These are phyloP conservation scores for Cladosporium sp. DNA, from an alignment of 2,329 filamentous ascomycete species.

Conservation along the genomic window DNA sequence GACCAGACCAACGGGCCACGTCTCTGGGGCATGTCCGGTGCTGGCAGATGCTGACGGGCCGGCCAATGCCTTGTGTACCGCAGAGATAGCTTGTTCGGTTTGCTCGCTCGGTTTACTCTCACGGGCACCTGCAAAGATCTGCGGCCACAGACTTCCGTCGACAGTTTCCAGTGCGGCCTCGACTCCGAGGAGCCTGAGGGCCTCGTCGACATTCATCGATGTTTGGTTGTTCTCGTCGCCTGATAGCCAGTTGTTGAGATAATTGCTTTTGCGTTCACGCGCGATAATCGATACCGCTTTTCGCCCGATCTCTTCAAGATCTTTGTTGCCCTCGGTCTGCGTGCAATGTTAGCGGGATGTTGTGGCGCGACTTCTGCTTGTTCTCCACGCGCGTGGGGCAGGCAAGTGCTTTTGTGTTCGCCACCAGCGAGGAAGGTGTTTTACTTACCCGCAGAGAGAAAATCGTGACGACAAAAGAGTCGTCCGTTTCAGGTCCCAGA, in stretches of 20 bases:
- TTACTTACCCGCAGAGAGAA: constrained; percentile 55
- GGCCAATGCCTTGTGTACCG: constrained; percentile 32
- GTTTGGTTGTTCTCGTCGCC: constrained; percentile 51
- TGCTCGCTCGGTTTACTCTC: constrained; percentile 31
- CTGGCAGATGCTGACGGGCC: constrained; percentile 5
- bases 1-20: constrained; percentile 77
- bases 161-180: constrained; percentile 28
- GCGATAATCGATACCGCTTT: constrained; percentile 62
- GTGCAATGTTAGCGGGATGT: not conserved
- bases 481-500: constrained; percentile 44
- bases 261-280: constrained; percentile 56
- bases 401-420: not conserved
- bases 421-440: not conserved
- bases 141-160: constrained; percentile 26
- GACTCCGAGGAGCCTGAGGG: constrained; percentile 49
- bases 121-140: constrained; percentile 29
- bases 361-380: constrained; percentile 8
- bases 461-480: constrained; percentile 60
- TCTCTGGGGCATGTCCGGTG: constrained; percentile 26
- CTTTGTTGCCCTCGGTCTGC: constrained; percentile 54
- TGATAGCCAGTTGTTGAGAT: constrained; percentile 53
- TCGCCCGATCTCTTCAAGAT: constrained; percentile 50
- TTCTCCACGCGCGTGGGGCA: not conserved
- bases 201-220: constrained; percentile 58
- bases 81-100: constrained; percentile 37